Percentiles rank a stretch among this genome's conserved stretches.
These are phyloP conservation scores for Dalechampia spathulata DNA, from an alignment of 441 rosid species.

Conservation along the genomic window DNA sequence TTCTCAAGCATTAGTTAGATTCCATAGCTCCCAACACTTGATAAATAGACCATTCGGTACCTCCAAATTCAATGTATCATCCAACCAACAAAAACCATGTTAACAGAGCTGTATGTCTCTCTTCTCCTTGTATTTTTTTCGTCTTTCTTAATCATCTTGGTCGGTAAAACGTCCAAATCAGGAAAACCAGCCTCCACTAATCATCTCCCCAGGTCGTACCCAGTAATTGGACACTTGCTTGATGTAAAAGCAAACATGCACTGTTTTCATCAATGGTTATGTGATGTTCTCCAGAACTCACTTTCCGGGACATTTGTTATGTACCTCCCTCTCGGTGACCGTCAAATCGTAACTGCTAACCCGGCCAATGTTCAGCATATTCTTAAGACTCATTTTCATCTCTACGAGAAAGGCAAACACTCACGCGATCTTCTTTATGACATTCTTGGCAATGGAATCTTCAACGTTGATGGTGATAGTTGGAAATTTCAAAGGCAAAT, in stretches of 20 bases:
- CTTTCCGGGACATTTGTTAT: slow-evolving; percentile 40
- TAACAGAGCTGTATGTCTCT: slow-evolving; percentile 10
- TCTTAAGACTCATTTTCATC: slow-evolving; percentile 48
- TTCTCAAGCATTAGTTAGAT: no score
- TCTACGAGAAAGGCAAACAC: slow-evolving; percentile 37
- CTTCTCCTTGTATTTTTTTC: slow-evolving; percentile 18
- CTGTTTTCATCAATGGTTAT: slow-evolving; percentile 36
- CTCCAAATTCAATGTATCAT: no score
- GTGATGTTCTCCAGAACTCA: slow-evolving; percentile 30
- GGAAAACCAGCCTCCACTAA: not conserved
- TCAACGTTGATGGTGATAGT: slow-evolving; percentile 46
- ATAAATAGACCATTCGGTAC: no score
- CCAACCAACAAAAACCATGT: no score
- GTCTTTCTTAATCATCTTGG: slow-evolving; percentile 8
- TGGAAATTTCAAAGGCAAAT: slow-evolving; percentile 70
- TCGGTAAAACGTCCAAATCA: slow-evolving; percentile 18
- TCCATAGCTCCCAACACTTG: no score
- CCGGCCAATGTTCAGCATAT: slow-evolving; percentile 56
- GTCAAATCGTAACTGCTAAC: slow-evolving; percentile 43
- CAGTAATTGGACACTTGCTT: slow-evolving; percentile 43
- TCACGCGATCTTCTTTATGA: slow-evolving; percentile 24
- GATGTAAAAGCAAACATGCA: slow-evolving; percentile 25
- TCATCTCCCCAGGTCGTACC: slow-evolving; percentile 42
- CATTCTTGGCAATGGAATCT: slow-evolving; percentile 59
- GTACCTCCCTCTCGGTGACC: slow-evolving; percentile 21